Conservation (phyloP, 345 rosid genomes). For the Streptanthus diversifolius region DNA sequence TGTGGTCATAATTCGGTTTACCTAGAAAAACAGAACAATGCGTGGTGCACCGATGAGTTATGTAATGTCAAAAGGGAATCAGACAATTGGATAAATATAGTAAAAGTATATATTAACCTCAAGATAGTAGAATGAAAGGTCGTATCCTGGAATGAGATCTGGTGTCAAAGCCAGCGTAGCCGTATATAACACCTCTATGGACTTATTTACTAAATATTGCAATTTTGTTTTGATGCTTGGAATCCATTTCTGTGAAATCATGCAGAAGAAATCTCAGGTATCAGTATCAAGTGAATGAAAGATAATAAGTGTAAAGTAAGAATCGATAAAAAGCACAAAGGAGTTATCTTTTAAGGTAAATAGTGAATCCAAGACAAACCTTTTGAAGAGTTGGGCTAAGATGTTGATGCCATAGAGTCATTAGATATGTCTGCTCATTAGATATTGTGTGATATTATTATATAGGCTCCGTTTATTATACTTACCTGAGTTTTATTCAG, state of each 20-base stretch:
- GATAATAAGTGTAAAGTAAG: background rate
- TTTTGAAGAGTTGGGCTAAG: conserved; percentile 29
- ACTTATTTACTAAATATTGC: conserved; percentile 22
- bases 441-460: background rate
- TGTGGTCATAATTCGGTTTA: conserved; percentile 16
- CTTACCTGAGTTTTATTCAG: conserved; percentile 34
- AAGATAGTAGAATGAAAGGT: conserved; percentile 14
- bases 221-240: conserved; percentile 29
- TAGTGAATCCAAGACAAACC: conserved; percentile 8
- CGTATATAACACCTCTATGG: conserved; percentile 25
- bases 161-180: conserved; percentile 20
- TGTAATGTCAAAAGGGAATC: background rate
- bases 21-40: conserved; percentile 21
- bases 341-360: background rate
- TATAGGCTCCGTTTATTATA: background rate
- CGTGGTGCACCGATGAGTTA: background rate
- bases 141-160: conserved; percentile 22
- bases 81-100: background rate
- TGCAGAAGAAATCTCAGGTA: background rate
- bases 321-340: background rate
- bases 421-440: conserved; percentile 26
- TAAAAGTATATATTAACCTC: conserved; percentile 24
- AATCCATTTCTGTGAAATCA: conserved; percentile 33
- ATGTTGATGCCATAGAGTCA: conserved; percentile 38
- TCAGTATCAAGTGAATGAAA: background rate